Evolutionary conservation across 352 stramenopile species (phyloP), one percentile per base, ranked within the genome.

Genomic region (Bremia lactucae): DNA sequence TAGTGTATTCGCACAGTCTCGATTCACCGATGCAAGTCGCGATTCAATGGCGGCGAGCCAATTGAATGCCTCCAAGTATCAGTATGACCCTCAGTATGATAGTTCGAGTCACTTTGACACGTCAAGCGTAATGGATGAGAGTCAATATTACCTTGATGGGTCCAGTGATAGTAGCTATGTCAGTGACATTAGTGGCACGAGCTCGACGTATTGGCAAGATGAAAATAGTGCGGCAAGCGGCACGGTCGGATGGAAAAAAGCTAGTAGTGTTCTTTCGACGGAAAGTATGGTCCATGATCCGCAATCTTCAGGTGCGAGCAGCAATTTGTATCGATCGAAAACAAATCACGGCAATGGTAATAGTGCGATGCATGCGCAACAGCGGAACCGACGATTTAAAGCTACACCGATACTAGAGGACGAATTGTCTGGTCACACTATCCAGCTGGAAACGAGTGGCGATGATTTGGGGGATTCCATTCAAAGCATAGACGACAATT

Each of bases 1-100:
- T 39, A 79, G 68, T 21, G 65, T 74, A 23, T 79, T 79, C 31
- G 68, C 68, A 1, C 62, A 72, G 46, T 76, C 64, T 22, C 56
- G 68, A 3, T 79, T 79, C 42, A 79, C 68, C 6, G 62, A 68
- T 1, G 51, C 63, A 3, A 66, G 63, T 18, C 63, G 62, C 2
- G 65, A 71, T 20, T 61, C 66, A 1, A 39, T 68, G 26, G 59
- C 50, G 10, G 45, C 56, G 22, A 52, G 52, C 29, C 45, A 52
- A 16, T 63, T 59, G 21, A 42, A 40, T 19, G 37, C 47, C 13
- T 62, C 53, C 3, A 44, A 36, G 5, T 54, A 46, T 31, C 23
- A 51, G 4, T 58, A 55, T 50, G 53, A 58, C 46, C 48, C 48
- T 18, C 38, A 59, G 11, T 59, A 55, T 20, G 49, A 63, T 16